These are phyloP conservation scores for Phaeoacremonium minimum DNA, from an alignment of 2,329 filamentous ascomycete species.

Conservation along the genomic window DNA sequence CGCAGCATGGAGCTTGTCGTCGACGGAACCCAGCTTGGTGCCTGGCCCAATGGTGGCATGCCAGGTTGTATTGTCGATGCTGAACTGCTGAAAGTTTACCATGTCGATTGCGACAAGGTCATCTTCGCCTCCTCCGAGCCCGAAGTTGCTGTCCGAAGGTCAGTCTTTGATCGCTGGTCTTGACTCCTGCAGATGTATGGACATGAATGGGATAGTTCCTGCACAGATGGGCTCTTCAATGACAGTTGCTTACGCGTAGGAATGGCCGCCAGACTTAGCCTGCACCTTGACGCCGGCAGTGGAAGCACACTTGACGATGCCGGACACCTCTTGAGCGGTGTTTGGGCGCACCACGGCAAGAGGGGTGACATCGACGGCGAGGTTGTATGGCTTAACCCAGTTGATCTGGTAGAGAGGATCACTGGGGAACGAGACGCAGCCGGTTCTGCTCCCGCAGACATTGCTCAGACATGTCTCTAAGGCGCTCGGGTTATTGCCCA, in stretches of 20 bases:
- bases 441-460: slow-evolving; percentile 37
- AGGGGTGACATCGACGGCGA: slow-evolving; percentile 44
- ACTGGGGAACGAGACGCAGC: slow-evolving; percentile 42
- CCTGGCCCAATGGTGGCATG: slow-evolving; percentile 52
- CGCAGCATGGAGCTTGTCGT: slow-evolving; percentile 41
- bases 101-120: slow-evolving; percentile 52
- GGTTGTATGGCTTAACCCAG: slow-evolving; percentile 52
- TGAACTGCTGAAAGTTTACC: slow-evolving; percentile 45
- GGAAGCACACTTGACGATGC: slow-evolving; percentile 52
- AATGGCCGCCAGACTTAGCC: slow-evolving; percentile 61
- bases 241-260: slow-evolving; percentile 44
- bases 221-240: too few species aligned
- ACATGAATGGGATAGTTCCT: too few species aligned
- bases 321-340: slow-evolving; percentile 48
- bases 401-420: slow-evolving; percentile 36
- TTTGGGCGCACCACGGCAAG: slow-evolving; percentile 52
- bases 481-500: slow-evolving; percentile 38
- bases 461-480: slow-evolving; percentile 39
- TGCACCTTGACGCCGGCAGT: slow-evolving; percentile 49
- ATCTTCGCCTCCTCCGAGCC: slow-evolving; percentile 30
- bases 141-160: slow-evolving; percentile 25
- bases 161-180: too few species aligned
- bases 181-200: too few species aligned
- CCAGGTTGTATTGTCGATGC: slow-evolving; percentile 47
- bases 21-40: slow-evolving; percentile 45